These are phyloP conservation scores for Pulveroboletus sp. DNA, from an alignment of 1,284 basidiomycete species.

Conservation along the genomic window DNA sequence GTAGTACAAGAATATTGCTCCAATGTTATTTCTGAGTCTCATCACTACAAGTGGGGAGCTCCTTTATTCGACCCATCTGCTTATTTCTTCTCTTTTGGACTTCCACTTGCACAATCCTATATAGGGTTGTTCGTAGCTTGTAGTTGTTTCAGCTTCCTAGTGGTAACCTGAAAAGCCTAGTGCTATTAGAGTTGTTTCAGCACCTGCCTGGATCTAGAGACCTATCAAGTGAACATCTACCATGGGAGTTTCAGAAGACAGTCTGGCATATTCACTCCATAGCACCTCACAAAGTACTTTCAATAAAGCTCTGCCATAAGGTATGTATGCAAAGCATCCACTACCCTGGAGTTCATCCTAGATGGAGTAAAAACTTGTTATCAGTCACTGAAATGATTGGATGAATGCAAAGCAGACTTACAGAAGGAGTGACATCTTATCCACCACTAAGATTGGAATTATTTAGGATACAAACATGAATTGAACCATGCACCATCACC, in stretches of 20 bases:
- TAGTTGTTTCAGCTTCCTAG: too few relatives aligned
- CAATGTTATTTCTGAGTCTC: too few relatives aligned
- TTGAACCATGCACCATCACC: neutral
- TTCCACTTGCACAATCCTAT: too few relatives aligned
- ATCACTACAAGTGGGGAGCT: too few relatives aligned
- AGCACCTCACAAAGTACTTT: neutral
- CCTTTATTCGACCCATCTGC: too few relatives aligned
- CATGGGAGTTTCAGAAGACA: slow-evolving; percentile 4
- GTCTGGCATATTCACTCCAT: neutral
- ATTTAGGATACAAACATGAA: neutral
- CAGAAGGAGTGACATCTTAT: slow-evolving; percentile 12
- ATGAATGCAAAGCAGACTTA: slow-evolving; percentile 4
- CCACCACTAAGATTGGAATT: neutral
- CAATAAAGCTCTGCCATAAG: neutral
- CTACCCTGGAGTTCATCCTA: neutral
- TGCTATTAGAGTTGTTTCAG: too few relatives aligned
- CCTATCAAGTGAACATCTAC: neutral
- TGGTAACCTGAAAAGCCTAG: too few relatives aligned
- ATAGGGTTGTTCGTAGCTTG: too few relatives aligned
- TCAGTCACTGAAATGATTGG: neutral
- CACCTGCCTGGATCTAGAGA: neutral
- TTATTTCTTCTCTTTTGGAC: too few relatives aligned
- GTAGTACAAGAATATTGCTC: too few relatives aligned
- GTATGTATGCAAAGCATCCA: slow-evolving; percentile 5
- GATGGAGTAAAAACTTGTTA: neutral